Evolutionary conservation across 169 alveolate species (phyloP).

Genomic region (Plasmodium gonderi): DNA sequence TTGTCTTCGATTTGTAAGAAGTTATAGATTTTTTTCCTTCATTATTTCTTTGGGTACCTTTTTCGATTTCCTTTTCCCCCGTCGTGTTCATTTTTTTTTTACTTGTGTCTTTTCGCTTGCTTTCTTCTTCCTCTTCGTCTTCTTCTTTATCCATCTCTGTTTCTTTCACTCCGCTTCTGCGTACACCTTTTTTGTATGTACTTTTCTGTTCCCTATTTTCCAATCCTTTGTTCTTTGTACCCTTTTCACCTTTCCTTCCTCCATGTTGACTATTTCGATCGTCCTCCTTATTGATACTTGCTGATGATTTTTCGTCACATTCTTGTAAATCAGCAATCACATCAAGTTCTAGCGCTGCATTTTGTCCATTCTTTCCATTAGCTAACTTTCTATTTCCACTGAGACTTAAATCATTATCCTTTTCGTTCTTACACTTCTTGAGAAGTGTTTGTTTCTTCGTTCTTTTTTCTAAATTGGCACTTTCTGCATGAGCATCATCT

Average conservation of each 20-base stretch:
- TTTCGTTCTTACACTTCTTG: background rate
- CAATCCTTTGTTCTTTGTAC: background rate
- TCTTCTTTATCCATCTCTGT: background rate
- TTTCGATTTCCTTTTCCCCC: background rate
- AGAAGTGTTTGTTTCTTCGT: background rate
- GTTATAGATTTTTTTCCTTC: background rate
- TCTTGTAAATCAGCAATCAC: background rate
- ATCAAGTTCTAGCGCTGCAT: background rate
- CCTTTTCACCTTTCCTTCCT: background rate
- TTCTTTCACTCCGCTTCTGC: background rate
- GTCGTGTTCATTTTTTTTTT: background rate
- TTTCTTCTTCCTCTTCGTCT: background rate
- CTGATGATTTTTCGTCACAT: background rate
- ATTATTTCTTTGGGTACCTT: background rate
- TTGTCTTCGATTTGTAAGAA: slow-evolving; percentile 12
- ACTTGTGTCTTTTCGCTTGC: background rate
- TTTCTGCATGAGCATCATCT: background rate
- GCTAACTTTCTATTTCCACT: background rate
- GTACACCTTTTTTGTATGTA: background rate
- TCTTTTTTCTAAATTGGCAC: background rate
- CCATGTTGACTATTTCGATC: background rate
- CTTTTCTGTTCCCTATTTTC: background rate
- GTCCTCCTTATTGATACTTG: background rate
- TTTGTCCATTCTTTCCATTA: background rate
- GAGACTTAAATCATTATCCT: background rate